Conservation (phyloP, 192 early-diverging fungal genomes). For the Geranomyces variabilis region DNA sequence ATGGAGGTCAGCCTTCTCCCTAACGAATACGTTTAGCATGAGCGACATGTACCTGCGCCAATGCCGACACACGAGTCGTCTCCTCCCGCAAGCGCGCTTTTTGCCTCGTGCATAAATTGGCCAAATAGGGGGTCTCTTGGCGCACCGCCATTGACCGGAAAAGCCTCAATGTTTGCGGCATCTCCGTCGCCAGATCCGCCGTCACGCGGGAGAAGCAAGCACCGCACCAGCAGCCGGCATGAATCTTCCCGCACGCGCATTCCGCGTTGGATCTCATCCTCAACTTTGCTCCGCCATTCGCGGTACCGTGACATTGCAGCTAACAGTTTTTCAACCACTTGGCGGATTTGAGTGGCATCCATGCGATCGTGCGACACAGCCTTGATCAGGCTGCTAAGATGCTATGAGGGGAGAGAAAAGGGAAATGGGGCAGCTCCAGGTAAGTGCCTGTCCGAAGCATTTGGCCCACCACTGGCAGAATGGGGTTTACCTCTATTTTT, state of each 20-base stretch:
- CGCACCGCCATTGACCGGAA: not conserved
- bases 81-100: no score
- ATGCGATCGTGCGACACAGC: not conserved
- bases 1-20: no score
- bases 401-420: not conserved
- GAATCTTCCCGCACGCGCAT: not conserved
- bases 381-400: constrained; percentile 3
- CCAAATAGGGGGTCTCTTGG: not conserved
- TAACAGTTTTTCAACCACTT: constrained; percentile 14
- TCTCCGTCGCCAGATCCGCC: not conserved
- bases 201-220: constrained; percentile 1
- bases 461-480: no score
- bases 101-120: constrained; percentile 1
- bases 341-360: not conserved
- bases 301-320: constrained; percentile 6
- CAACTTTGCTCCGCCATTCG: constrained; percentile 12
- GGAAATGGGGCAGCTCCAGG: no score
- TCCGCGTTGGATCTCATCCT: not conserved
- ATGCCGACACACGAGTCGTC: no score
- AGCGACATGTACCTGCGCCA: no score
- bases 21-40: no score
- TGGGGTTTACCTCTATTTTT: not conserved
- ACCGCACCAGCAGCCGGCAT: constrained; percentile 17
- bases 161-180: not conserved
- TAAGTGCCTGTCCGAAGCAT: no score